Conservation (phyloP, 345 rosid species). For the Euphorbia tirucalli region DNA sequence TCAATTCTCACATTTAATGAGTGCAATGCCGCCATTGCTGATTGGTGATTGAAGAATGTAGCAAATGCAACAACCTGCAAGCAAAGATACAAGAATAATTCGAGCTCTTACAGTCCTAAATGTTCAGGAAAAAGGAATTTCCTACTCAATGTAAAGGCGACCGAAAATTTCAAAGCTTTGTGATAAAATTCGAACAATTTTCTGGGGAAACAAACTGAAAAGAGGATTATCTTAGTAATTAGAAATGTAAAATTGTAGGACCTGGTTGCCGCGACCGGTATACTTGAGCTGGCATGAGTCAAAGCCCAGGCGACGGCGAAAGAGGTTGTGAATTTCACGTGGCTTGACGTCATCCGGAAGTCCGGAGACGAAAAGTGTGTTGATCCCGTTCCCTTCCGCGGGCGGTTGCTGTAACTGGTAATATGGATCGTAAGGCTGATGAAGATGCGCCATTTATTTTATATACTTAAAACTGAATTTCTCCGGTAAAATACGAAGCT, state of each 20-base stretch:
- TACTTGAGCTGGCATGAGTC: conserved; percentile 87
- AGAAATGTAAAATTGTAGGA: background rate
- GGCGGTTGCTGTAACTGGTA: conserved; percentile 33
- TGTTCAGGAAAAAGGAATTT: background rate
- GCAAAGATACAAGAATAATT: background rate
- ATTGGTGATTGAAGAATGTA: conserved; percentile 68
- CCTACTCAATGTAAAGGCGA: background rate
- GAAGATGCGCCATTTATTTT: conserved; percentile 41
- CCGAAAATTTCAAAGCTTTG: background rate
- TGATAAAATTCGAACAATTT: background rate
- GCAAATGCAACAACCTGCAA: conserved; percentile 90
- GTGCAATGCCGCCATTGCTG: conserved; percentile 66
- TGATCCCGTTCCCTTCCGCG: conserved; percentile 40
- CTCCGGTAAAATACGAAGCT: background rate
- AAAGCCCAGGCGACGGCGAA: conserved; percentile 72
- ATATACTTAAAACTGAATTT: background rate
- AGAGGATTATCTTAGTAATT: background rate
- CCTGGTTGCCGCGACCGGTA: conserved; percentile 93
- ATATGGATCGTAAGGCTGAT: conserved; percentile 60
- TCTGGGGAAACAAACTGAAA: conserved; percentile 17
- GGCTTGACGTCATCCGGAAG: conserved; percentile 86
- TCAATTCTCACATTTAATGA: conserved; percentile 59
- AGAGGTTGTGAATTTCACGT: conserved; percentile 90
- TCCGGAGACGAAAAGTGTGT: conserved; percentile 80
- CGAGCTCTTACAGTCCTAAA: background rate